Conservation (phyloP, 225 moss, liverwort and hornwort species). For the Polytrichum formosum region DNA sequence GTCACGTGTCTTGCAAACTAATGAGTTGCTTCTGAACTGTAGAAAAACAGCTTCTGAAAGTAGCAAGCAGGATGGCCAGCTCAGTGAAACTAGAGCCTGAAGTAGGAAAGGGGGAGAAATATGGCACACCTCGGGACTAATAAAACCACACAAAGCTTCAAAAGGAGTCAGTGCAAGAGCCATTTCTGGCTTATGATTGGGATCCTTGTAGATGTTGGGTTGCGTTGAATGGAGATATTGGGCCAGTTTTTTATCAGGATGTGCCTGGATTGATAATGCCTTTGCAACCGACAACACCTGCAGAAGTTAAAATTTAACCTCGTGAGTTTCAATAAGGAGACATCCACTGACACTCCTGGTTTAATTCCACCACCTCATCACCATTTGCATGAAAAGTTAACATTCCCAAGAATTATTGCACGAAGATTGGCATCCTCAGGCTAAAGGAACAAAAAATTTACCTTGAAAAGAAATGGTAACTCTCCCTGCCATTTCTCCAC, state of each 20-base stretch:
- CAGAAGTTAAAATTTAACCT: not conserved
- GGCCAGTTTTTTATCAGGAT: slow-evolving; percentile 80
- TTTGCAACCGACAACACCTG: slow-evolving; percentile 87
- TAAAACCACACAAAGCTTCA: slow-evolving; percentile 85
- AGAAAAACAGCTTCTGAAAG: not conserved
- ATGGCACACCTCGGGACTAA: slow-evolving; percentile 42
- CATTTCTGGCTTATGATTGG: slow-evolving; percentile 98
- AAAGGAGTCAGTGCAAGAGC: slow-evolving; percentile 85
- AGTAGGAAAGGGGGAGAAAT: too few species aligned
- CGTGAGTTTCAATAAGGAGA: not conserved
- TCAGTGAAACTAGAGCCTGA: not conserved
- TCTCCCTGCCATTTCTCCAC: slow-evolving; percentile 77
- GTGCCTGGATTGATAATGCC: slow-evolving; percentile 94
- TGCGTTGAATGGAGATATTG: slow-evolving; percentile 46
- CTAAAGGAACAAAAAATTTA: slow-evolving; percentile 3
- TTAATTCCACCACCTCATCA: too few species aligned
- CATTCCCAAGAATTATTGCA: too few species aligned
- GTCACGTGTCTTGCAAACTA: too few species aligned
- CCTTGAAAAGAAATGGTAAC: slow-evolving; percentile 92
- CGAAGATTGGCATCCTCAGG: too few species aligned
- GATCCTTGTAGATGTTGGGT: slow-evolving; percentile 85
- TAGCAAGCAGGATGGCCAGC: not conserved
- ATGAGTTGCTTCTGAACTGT: too few species aligned
- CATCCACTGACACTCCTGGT: too few species aligned
- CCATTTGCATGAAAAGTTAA: too few species aligned